These are phyloP conservation scores for Globisporangium perplexum DNA, from an alignment of 352 stramenopile genomes.

Conservation along the genomic window DNA sequence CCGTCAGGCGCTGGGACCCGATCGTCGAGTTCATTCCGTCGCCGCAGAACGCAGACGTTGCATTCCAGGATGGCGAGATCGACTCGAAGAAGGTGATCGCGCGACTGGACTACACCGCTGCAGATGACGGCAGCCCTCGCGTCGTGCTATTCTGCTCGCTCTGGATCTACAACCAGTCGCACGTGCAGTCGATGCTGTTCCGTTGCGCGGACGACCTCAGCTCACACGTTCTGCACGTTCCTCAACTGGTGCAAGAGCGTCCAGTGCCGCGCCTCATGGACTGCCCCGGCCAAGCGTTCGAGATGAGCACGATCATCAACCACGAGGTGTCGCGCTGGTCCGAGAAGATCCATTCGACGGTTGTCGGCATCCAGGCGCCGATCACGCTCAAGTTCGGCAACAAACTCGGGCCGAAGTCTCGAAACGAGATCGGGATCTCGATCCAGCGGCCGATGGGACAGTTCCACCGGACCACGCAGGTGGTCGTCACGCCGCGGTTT, in stretches of 20 bases:
- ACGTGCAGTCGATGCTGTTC: slow-evolving; percentile 74
- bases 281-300: slow-evolving; percentile 72
- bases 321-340: slow-evolving; percentile 82
- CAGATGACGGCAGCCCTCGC: slow-evolving; percentile 76
- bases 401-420: slow-evolving; percentile 56
- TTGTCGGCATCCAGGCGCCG: slow-evolving; percentile 81
- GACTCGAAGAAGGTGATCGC: slow-evolving; percentile 60
- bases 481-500: slow-evolving; percentile 81
- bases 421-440: slow-evolving; percentile 80
- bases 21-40: slow-evolving; percentile 72
- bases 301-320: slow-evolving; percentile 85
- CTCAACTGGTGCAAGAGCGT: slow-evolving; percentile 58
- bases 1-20: slow-evolving; percentile 41
- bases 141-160: slow-evolving; percentile 80
- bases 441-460: slow-evolving; percentile 81
- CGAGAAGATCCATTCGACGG: slow-evolving; percentile 80
- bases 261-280: slow-evolving; percentile 81
- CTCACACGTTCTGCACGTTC: slow-evolving; percentile 35
- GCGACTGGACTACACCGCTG: slow-evolving; percentile 79
- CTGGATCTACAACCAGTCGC: slow-evolving; percentile 90
- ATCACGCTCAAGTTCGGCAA: slow-evolving; percentile 74
- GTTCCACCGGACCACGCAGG: slow-evolving; percentile 84
- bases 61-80: slow-evolving; percentile 64
- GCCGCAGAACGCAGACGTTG: slow-evolving; percentile 35
- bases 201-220: slow-evolving; percentile 58